Conservation (phyloP, 345 rosid genomes). For the rapeseed (Brassica napus) region Da-Ae NC_063448.1:9769501-9770000, state of each 20-base stretch:
- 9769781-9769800: not conserved
- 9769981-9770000: conserved; percentile 22
- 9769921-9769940: conserved; percentile 17
- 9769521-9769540: not conserved
- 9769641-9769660: conserved; percentile 10
- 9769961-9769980: conserved; percentile 14
- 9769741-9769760: not conserved
- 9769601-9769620: not conserved
- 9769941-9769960: not conserved
- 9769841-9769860: conserved; percentile 3
- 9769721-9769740: conserved; percentile 14
- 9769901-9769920: conserved; percentile 31
- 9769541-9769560: not conserved
- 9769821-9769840: conserved; percentile 24
- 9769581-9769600: not conserved
- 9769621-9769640: not conserved
- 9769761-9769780: conserved; percentile 18
- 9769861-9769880: conserved; percentile 49
- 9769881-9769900: conserved; percentile 36
- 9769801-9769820: not conserved
- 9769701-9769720: not conserved
- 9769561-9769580: not conserved
- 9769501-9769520: not conserved
- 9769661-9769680: conserved; percentile 9
- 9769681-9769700: conserved; percentile 2